These are phyloP conservation scores for Plasmodium inui DNA, from an alignment of 169 alveolate genomes.

Conservation along the genomic window DNA sequence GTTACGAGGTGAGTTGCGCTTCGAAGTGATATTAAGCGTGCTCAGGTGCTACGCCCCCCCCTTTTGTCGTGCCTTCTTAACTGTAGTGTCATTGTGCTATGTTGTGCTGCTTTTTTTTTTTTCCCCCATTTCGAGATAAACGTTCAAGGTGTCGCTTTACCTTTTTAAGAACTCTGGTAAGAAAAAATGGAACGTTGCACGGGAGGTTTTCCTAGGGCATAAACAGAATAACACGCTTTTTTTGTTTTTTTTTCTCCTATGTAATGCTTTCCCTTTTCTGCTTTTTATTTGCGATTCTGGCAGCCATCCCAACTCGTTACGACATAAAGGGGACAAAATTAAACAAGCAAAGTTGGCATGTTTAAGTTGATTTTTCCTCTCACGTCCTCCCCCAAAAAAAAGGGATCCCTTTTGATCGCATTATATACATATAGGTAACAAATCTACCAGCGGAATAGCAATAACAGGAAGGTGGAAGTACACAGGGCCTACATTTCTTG, in stretches of 20 bases:
- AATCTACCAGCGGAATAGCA: neutral
- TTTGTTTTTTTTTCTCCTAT: neutral
- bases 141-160: neutral
- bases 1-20: neutral
- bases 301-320: neutral
- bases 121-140: neutral
- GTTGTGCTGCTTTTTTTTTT: neutral
- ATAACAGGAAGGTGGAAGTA: neutral
- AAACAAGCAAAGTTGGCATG: neutral
- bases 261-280: neutral
- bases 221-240: neutral
- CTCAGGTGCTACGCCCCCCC: neutral
- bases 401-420: neutral
- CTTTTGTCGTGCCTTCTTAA: neutral
- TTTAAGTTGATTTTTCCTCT: neutral
- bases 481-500: neutral
- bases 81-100: neutral
- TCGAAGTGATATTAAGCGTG: neutral
- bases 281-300: neutral
- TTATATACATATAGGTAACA: neutral
- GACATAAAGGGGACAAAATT: neutral
- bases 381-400: neutral
- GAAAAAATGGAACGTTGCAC: neutral
- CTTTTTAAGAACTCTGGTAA: neutral
- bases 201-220: neutral